Base-by-base conservation (phyloP, 768 basidiomycete species). In the Phlebiopsis flavidoalba region DNA sequence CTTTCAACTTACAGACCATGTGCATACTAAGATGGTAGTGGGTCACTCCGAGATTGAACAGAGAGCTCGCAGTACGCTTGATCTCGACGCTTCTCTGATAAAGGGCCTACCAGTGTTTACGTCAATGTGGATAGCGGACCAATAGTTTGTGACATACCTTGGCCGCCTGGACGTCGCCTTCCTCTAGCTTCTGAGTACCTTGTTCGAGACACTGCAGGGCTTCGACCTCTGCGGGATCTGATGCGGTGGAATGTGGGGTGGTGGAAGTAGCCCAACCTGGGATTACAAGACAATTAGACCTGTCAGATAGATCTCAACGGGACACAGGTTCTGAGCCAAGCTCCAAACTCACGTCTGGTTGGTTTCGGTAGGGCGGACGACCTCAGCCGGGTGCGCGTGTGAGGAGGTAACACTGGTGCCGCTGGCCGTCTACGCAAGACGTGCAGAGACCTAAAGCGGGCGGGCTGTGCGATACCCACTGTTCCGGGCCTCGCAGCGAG, bases 31-130 rank as follows among this genome's bases (percentile, higher is more conserved):
- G 82, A 72, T 94, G 92, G 71, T 93, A 94, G 69, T 91, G 87
- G 4, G 93, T 92, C 33, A 94, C 93, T 47, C 93, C 92, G 14
- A 93, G 80, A 70, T 94, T 94, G 74, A 93, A 94, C 43, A 94
- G 80, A 12, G 89, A 86, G 71, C 88, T 90, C 10, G 91, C 88
- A 58, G 81, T 89, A 60, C 85, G 83, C 70, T 88, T 87, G 59
- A 94, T 90, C 68, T 92, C 86, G 31, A 86, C 82, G 67, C 91
- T 92, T 65, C 91, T 84, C 71, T 82, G 77, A 74, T 93, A 94
- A 43, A 90, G 79, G 4, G 55, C 67, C 70, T 71, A 55, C 14
- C 47, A 37, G 52, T 48, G 15, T 10, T 55, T 45, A 55, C 54
- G 40, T 55, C 36, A 59, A 43, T 10, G 12, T 3, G 53, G 8